phyloP scores from a whole-genome alignment of 352 stramenopile genomes.

The Phytophthora pseudosyringae region DNA sequence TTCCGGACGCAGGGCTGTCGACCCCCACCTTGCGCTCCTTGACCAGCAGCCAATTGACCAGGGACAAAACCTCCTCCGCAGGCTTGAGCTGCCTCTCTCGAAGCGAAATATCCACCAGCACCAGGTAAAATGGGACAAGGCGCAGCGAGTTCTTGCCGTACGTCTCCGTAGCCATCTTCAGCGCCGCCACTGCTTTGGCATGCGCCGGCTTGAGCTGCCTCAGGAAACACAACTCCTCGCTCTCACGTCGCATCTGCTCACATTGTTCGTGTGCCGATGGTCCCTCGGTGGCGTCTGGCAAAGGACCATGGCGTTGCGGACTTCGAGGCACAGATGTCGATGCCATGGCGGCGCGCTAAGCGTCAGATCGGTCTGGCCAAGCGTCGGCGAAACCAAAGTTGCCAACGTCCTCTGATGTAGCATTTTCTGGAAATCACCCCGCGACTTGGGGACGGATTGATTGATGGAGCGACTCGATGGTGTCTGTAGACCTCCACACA shows the following conservation, averaged over 20 bases:
- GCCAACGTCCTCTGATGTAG: background rate
- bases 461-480: background rate
- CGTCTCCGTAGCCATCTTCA: slow-evolving; percentile 53
- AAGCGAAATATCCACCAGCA: slow-evolving; percentile 69
- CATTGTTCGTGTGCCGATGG: slow-evolving; percentile 34
- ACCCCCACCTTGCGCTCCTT: slow-evolving; percentile 48
- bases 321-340: slow-evolving; percentile 20
- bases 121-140: slow-evolving; percentile 71
- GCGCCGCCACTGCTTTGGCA: slow-evolving; percentile 45
- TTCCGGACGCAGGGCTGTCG: slow-evolving; percentile 9
- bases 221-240: slow-evolving; percentile 64
- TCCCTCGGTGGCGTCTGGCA: slow-evolving; percentile 8
- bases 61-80: slow-evolving; percentile 67
- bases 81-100: slow-evolving; percentile 66
- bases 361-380: background rate
- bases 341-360: slow-evolving; percentile 2
- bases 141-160: slow-evolving; percentile 62
- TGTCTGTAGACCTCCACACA: background rate
- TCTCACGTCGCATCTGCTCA: slow-evolving; percentile 62
- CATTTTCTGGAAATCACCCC: background rate
- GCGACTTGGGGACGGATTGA: slow-evolving; percentile 7
- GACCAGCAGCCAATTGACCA: slow-evolving; percentile 78
- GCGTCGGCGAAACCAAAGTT: slow-evolving; percentile 19
- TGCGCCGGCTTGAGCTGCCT: slow-evolving; percentile 53
- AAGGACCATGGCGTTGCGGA: slow-evolving; percentile 24